phyloP scores from a whole-genome alignment of 176 grass and related monocot species.

The Elymus sibiricus region DNA sequence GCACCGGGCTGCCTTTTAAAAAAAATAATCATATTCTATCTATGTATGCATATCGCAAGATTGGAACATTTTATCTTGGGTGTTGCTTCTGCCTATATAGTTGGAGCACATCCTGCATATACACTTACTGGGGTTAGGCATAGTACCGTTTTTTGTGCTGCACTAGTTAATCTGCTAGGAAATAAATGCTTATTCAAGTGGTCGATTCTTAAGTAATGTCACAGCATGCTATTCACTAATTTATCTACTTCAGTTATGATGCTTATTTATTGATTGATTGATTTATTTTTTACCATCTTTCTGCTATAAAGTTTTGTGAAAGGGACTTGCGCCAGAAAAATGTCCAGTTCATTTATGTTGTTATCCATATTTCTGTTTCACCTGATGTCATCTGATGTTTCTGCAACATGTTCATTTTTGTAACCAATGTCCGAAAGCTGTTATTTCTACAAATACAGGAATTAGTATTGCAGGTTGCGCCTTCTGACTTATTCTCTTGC shows the following conservation, averaged over 20 bases:
- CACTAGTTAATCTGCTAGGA: constrained; percentile 16
- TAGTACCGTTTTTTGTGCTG: not conserved
- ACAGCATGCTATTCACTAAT: not conserved
- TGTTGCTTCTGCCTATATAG: constrained; percentile 2
- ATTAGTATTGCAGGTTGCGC: not conserved
- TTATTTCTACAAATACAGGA: not conserved
- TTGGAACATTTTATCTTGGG: not conserved
- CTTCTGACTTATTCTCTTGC: not conserved
- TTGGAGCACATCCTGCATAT: constrained; percentile 20
- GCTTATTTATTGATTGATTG: constrained; percentile 20
- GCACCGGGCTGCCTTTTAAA: too few relatives aligned
- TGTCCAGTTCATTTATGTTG: not conserved
- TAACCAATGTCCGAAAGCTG: not conserved
- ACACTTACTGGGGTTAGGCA: not conserved
- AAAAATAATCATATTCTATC: not conserved
- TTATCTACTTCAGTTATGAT: constrained; percentile 7
- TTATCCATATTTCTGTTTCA: constrained; percentile 4
- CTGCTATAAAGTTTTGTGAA: not conserved
- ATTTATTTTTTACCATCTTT: not conserved
- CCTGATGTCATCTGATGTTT: constrained; percentile 13
- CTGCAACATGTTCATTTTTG: not conserved
- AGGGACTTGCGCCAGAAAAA: not conserved
- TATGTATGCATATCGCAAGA: not conserved
- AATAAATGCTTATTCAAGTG: not conserved
- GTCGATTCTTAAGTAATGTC: constrained; percentile 16